Base-by-base conservation (phyloP, 1,284 basidiomycete species). In the Pseudozyma hubeiensis region DNA sequence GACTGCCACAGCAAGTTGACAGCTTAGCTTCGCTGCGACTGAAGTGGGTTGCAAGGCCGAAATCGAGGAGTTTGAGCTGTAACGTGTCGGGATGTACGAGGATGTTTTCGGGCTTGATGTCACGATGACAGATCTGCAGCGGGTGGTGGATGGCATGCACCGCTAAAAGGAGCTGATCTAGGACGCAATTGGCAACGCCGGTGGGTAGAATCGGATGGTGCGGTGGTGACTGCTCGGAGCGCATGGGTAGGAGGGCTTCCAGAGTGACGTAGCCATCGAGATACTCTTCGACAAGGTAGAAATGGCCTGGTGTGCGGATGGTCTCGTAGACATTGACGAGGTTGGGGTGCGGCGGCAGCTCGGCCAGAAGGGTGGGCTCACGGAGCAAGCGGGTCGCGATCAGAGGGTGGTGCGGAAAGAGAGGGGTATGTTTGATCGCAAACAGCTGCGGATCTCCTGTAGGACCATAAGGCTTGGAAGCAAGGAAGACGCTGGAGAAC, bases 281-380 rank as follows among this genome's bases (percentile, higher is more conserved):
- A 49, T 83, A 87, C 40, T 88, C 87, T 53, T 86, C 87, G 54
- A 89, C 85, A n/a, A 89, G 86, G 78, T 89, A 89, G 72, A 88
- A 88, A 75, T 88, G 87, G 3, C 87, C 87, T 5, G 86, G 84
- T 0, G 88, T 88, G 5, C 87, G 80, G 30, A 88, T 86, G 52
- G 87, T 88, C 39, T 88, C 87, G 65, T 86, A 85, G 4, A 89
- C 88, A 43, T 85, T 84, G 65, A 88, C 86, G 29, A 89, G 83
- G 68, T 88, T 88, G 1, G 87, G 88, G 77, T 88, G 88, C 1
- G 87, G 86, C 0, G 87, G 86, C 1, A 89, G 83, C 75, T 88
- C 86, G 1, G 87, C 87, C 14, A 89, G 83, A 14, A 89, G 84
- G 0, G 86, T 87, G 0, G 88, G 88, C 61, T 89, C 88, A 31